Percentiles rank a stretch among this genome's conserved stretches.
phyloP scores from a whole-genome alignment of 352 stramenopile genomes.

The Pythium brachiatum region DNA sequence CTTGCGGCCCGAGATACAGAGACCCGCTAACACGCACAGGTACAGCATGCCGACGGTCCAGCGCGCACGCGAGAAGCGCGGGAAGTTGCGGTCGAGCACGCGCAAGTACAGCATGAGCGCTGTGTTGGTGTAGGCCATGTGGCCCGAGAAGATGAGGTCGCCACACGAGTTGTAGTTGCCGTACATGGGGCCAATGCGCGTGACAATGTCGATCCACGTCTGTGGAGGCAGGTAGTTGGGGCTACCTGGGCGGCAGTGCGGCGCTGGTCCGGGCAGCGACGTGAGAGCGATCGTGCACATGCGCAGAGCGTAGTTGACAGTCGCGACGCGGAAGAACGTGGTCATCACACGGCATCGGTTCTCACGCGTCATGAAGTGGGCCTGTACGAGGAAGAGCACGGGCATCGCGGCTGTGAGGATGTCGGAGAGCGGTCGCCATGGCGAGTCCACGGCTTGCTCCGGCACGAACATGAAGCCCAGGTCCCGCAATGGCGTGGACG shows the following conservation, averaged over 20 bases:
- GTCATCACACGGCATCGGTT: conserved; percentile 32
- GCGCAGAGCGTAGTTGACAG: conserved; percentile 40
- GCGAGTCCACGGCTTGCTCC: conserved; percentile 28
- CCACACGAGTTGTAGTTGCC: conserved; percentile 42
- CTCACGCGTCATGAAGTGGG: conserved; percentile 29
- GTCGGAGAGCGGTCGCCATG: conserved; percentile 38
- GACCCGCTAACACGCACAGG: conserved; percentile 27
- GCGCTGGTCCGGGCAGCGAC: conserved; percentile 40
- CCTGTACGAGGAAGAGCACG: conserved; percentile 31
- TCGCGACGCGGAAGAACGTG: conserved; percentile 44
- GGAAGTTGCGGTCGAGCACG: conserved; percentile 32
- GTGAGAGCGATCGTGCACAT: conserved; percentile 40
- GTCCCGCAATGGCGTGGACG: conserved; percentile 33
- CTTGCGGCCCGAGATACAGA: conserved; percentile 38
- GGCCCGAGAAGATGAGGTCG: conserved; percentile 48
- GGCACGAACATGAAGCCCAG: conserved; percentile 48
- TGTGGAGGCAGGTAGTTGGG: conserved; percentile 33
- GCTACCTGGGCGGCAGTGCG: conserved; percentile 33
- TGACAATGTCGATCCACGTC: conserved; percentile 47
- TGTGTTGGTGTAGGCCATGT: conserved; percentile 45
- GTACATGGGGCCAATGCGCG: conserved; percentile 36
- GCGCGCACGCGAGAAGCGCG: conserved; percentile 21
- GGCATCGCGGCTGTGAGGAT: conserved; percentile 36
- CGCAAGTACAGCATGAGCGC: conserved; percentile 42
- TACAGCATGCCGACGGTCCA: conserved; percentile 33